Evolutionary conservation across 345 rosid genomes (phyloP).

Genomic region (Pistacia integerrima): DNA sequence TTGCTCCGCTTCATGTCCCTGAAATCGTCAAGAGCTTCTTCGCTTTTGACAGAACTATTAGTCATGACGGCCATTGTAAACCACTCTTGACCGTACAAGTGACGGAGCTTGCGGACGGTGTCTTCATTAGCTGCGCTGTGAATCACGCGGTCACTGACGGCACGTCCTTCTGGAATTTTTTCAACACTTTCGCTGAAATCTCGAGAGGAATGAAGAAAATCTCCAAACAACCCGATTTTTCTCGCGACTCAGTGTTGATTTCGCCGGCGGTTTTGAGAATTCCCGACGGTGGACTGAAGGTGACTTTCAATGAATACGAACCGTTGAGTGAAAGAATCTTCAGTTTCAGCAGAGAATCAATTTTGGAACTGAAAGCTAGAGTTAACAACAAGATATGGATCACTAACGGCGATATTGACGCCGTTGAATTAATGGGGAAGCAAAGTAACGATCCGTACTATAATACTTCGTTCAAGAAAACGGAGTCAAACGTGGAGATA

Average conservation of each 20-base stretch:
- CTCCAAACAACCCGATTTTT: conserved; percentile 58
- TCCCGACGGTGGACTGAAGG: conserved; percentile 76
- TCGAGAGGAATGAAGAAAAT: conserved; percentile 48
- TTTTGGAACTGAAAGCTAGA: conserved; percentile 59
- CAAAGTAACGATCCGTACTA: conserved; percentile 55
- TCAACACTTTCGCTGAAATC: conserved; percentile 78
- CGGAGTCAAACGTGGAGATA: conserved; percentile 50
- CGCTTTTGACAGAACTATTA: conserved; percentile 59
- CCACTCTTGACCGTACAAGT: conserved; percentile 89
- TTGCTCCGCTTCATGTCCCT: conserved; percentile 60
- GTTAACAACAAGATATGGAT: conserved; percentile 40
- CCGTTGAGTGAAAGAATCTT: conserved; percentile 80
- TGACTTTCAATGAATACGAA: conserved; percentile 65
- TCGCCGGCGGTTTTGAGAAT: conserved; percentile 65
- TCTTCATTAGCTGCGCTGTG: conserved; percentile 72
- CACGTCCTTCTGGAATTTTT: conserved; percentile 94
- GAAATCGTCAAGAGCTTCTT: conserved; percentile 58
- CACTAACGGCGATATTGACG: conserved; percentile 33
- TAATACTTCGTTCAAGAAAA: conserved; percentile 39
- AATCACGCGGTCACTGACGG: conserved; percentile 89
- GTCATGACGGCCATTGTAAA: conserved; percentile 69
- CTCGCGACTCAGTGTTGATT: conserved; percentile 60
- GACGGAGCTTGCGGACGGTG: conserved; percentile 72
- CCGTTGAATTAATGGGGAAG: conserved; percentile 68
- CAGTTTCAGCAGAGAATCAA: conserved; percentile 74